phyloP scores from a whole-genome alignment of 306 rosid species.

The Nissolia schottii region DNA sequence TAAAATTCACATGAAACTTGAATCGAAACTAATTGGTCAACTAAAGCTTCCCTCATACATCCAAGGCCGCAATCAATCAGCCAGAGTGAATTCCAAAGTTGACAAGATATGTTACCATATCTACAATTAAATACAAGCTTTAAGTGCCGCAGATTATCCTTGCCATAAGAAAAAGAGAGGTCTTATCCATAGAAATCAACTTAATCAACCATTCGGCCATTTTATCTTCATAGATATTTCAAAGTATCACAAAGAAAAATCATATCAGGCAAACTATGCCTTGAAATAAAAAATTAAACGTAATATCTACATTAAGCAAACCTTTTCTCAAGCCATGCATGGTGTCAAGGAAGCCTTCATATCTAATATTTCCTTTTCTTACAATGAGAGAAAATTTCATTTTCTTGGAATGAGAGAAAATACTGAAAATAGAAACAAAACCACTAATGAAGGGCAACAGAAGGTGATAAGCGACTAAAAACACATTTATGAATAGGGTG shows the following conservation, averaged over 20 bases:
- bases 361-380: background rate
- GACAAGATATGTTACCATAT: background rate
- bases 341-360: background rate
- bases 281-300: background rate
- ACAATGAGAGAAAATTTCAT: no score
- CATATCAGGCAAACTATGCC: background rate
- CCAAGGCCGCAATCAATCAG: background rate
- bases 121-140: conserved; percentile 5
- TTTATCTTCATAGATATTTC: background rate
- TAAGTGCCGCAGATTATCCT: conserved; percentile 7
- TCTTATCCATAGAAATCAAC: conserved; percentile 17
- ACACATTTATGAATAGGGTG: no score
- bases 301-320: conserved; percentile 5
- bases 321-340: background rate
- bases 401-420: background rate
- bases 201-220: background rate
- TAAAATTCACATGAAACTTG: background rate
- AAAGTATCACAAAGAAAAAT: conserved; percentile 3
- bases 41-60: background rate
- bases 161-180: background rate
- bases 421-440: background rate
- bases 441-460: background rate
- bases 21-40: background rate
- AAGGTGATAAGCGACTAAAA: no score
- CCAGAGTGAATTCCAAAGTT: background rate